Conservation (phyloP, 2,329 filamentous ascomycete genomes). For the Annulohypoxylon truncatum region DNA sequence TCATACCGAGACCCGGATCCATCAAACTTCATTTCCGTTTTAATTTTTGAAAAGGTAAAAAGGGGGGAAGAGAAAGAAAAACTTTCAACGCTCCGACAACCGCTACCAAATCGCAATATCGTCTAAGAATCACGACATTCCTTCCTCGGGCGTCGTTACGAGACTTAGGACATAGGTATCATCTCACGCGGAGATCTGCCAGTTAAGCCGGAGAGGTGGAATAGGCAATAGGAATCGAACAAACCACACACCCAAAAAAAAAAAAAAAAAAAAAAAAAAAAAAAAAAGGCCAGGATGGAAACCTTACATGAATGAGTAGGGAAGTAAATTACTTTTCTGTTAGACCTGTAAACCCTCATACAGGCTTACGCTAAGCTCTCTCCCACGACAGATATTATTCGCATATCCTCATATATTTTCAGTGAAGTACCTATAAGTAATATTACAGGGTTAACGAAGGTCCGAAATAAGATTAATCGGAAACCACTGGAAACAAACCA, state of each 20-base stretch:
- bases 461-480: too few species aligned
- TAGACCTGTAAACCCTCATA: not conserved
- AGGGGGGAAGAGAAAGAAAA: not conserved
- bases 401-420: too few species aligned
- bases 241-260: too few species aligned
- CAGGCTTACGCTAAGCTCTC: too few species aligned
- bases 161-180: not conserved
- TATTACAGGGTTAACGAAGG: too few species aligned
- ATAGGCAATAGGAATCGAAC: not conserved
- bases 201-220: not conserved
- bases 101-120: conserved; percentile 32
- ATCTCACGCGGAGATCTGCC: too few species aligned
- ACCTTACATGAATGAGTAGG: too few species aligned
- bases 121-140: conserved; percentile 37
- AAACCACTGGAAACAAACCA: not conserved
- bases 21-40: conserved; percentile 9
- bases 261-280: too few species aligned
- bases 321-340: not conserved
- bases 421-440: not conserved
- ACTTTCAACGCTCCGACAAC: conserved; percentile 32
- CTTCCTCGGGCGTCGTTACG: not conserved
- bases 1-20: conserved; percentile 39
- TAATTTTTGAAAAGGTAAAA: conserved; percentile 1
- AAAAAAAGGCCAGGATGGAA: too few species aligned
- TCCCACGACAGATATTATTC: too few species aligned